phyloP scores from a whole-genome alignment of 2,329 filamentous ascomycete species.

The Nannizzia gypsea region DNA sequence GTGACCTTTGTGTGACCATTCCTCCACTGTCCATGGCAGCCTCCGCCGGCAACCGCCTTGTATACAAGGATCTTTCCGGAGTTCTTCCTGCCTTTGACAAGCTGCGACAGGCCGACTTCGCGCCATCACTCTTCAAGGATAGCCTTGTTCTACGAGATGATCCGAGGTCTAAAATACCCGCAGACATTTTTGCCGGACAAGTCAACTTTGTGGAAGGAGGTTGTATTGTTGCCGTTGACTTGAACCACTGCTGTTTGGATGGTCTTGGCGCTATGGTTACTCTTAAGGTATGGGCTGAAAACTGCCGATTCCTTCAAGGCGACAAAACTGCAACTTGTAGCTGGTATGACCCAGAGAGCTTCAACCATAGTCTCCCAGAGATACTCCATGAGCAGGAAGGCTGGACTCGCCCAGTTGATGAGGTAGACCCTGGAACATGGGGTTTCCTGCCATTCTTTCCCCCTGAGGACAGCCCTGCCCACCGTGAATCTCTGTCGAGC shows the following conservation, averaged over 20 bases:
- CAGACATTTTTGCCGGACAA: slow-evolving; percentile 3
- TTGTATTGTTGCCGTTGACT: slow-evolving; percentile 2
- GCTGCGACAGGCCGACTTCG: neutral
- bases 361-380: slow-evolving; percentile 2
- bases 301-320: slow-evolving; percentile 3
- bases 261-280: slow-evolving; percentile 1
- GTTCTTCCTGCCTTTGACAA: neutral
- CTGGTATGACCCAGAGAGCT: slow-evolving; percentile 5
- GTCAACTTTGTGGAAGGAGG: slow-evolving; percentile 1
- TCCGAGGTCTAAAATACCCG: neutral
- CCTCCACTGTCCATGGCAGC: neutral
- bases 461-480: neutral
- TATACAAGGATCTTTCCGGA: neutral
- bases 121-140: slow-evolving; percentile 1
- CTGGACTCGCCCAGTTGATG: neutral
- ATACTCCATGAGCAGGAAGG: slow-evolving; percentile 4
- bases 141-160: slow-evolving; percentile 4
- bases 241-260: slow-evolving; percentile 5
- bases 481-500: neutral
- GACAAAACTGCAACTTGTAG: slow-evolving; percentile 1
- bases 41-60: neutral
- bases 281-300: slow-evolving; percentile 1
- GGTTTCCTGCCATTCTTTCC: slow-evolving; percentile 4
- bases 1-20: slow-evolving; percentile 2
- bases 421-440: slow-evolving; percentile 1